Evolutionary conservation across 805 yeast species (phyloP).

Genomic region (Jamesozyma spencerorum): DNA sequence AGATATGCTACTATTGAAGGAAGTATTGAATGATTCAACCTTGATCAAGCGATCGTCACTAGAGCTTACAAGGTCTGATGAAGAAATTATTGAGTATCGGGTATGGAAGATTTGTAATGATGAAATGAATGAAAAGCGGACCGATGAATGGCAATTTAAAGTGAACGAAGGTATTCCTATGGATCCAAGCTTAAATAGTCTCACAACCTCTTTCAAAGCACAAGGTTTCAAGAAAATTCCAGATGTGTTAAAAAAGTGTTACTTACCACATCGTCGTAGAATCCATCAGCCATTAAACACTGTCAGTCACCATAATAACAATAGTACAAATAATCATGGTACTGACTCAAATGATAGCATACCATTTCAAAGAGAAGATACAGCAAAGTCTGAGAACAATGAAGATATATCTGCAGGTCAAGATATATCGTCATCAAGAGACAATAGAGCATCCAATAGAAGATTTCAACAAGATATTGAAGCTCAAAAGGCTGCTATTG

Average conservation of each 20-base stretch:
- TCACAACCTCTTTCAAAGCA: constrained; percentile 56
- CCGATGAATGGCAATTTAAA: constrained; percentile 14
- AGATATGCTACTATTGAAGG: constrained; percentile 49
- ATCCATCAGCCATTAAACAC: constrained; percentile 63
- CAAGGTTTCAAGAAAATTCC: constrained; percentile 67
- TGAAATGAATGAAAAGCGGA: constrained; percentile 6
- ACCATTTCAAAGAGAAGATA: constrained; percentile 12
- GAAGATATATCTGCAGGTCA: constrained; percentile 8
- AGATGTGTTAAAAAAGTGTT: constrained; percentile 63
- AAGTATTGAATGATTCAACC: constrained; percentile 28
- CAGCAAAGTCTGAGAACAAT: constrained; percentile 12
- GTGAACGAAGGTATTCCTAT: constrained; percentile 21
- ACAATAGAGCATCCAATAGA: constrained; percentile 77
- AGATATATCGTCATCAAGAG: constrained; percentile 63
- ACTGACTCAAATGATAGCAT: constrained; percentile 32
- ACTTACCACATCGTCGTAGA: constrained; percentile 73
- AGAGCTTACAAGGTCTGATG: too few relatives aligned
- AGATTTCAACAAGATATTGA: constrained; percentile 83
- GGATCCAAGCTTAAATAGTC: constrained; percentile 31
- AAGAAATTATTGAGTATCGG: constrained; percentile 10
- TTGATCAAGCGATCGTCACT: too few relatives aligned
- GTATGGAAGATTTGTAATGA: constrained; percentile 20
- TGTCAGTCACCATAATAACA: constrained; percentile 43
- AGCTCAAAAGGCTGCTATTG: constrained; percentile 67
- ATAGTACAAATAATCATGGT: not conserved